Evolutionary conservation across 148 eudicot species (phyloP).

Genomic region (Nepenthes gracilis): DNA sequence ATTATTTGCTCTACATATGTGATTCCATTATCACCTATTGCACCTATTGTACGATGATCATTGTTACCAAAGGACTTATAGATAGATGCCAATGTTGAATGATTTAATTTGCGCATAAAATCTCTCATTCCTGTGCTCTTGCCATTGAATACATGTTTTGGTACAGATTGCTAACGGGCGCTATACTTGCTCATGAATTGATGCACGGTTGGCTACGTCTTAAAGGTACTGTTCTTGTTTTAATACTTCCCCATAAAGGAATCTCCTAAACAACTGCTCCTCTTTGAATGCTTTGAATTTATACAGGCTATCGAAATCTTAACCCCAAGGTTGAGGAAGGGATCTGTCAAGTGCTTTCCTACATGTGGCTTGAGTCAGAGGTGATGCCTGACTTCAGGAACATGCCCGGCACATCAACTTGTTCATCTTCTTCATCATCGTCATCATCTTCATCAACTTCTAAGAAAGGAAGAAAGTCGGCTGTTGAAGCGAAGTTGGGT

Average conservation of each 20-base stretch:
- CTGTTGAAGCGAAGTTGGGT: slow-evolving; percentile 66
- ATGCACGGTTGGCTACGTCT: slow-evolving; percentile 99
- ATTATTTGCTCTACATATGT: too few relatives aligned
- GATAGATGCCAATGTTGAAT: not conserved
- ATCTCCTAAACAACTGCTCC: not conserved
- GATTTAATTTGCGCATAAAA: not conserved
- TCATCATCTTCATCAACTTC: slow-evolving; percentile 37
- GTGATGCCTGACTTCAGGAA: slow-evolving; percentile 48
- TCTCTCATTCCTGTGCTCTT: not conserved
- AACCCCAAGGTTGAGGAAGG: slow-evolving; percentile 89
- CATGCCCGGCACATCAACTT: slow-evolving; percentile 46
- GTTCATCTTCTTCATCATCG: slow-evolving; percentile 31
- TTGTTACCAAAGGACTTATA: too few relatives aligned
- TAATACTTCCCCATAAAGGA: not conserved
- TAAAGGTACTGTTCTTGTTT: slow-evolving; percentile 32
- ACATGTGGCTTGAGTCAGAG: slow-evolving; percentile 98
- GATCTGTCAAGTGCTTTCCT: slow-evolving; percentile 85
- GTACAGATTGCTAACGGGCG: slow-evolving; percentile 83
- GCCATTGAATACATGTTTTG: slow-evolving; percentile 2
- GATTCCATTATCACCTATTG: too few relatives aligned
- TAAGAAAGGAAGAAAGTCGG: slow-evolving; percentile 75
- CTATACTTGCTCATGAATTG: slow-evolving; percentile 93
- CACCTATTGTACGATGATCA: too few relatives aligned
- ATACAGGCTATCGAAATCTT: slow-evolving; percentile 70
- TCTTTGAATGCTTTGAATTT: not conserved